Base-by-base conservation (phyloP, 2,329 filamentous ascomycete genomes). In the Trichoderma atroviride region DNA sequence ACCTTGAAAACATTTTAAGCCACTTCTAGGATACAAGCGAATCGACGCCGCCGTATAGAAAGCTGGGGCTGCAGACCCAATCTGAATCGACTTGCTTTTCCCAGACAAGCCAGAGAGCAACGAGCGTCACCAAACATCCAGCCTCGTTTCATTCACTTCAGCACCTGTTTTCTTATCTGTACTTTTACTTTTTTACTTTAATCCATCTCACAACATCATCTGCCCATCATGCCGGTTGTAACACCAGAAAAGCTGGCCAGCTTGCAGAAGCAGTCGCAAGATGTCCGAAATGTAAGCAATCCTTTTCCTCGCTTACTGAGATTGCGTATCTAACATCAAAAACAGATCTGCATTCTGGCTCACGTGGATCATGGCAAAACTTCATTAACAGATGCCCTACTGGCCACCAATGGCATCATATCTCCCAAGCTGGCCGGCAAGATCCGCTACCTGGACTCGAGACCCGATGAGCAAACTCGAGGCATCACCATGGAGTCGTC, bases 401-500 rank as follows among this genome's bases (percentile, higher is more conserved):
- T 99, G 76, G 95, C 96, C 80, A 98, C 96, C 73, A 99, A 99
- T 87, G 96, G 96, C 83, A 98, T 99, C 83, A 99, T 99, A 77
- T 98, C 96, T 35, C 93, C 95, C 68, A 98, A 98, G 79, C 86
- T 98, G 77, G 96, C 96, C 69, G 96, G 96, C 79, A 98, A 98
- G 85, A 96, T 99, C 81, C 91, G 96, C 74, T 99, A 98, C 77
- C 89, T 99, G 70, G 96, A 99, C 82, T 98, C 96, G 27, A 87
- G 96, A 55, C 95, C 95, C 1, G 96, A 99, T 81, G 96, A 99
- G 80, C 96, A 99, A 81, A 87, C 92, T 19, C 91, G 96, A 73
- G 96, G 96, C 69, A 99, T 99, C 77, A 99, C 96, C n/a, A 99
- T 99, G 96, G 96, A 99, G 80, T 98, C 96, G 0, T 98, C 95